Conservation (phyloP, 192 early-diverging fungal genomes). For the Rhizoclosmatium globosum region DNA sequence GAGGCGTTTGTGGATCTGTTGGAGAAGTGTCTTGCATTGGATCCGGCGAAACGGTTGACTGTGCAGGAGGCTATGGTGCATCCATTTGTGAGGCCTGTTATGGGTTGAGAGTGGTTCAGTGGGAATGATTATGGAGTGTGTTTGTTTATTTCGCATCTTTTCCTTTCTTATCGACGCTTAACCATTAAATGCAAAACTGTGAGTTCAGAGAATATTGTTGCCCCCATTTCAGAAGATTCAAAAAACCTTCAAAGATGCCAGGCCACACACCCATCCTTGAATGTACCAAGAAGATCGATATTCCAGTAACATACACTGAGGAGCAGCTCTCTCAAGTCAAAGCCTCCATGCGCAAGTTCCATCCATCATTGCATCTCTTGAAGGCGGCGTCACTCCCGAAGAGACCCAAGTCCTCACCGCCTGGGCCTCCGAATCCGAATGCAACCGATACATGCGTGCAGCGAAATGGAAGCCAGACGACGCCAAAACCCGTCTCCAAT, state of each 20-base stretch:
- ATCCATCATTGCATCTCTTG: not conserved
- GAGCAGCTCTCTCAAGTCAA: not conserved
- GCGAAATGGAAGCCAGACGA: conserved; percentile 68
- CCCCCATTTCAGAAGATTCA: too few species aligned
- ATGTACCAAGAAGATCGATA: not conserved
- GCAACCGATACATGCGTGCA: conserved; percentile 68
- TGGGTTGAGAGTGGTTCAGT: too few species aligned
- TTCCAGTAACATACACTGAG: not conserved
- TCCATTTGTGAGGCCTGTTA: conserved; percentile 66
- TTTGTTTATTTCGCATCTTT: too few species aligned
- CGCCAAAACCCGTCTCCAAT: conserved; percentile 64
- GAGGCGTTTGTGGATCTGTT: conserved; percentile 83
- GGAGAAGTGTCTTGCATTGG: conserved; percentile 82
- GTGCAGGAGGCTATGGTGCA: conserved; percentile 87
- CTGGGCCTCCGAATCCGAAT: conserved; percentile 26
- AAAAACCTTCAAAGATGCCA: too few species aligned
- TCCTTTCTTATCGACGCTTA: too few species aligned
- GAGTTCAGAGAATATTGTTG: too few species aligned
- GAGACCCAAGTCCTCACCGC: not conserved
- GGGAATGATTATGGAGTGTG: too few species aligned
- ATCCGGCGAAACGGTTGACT: conserved; percentile 89
- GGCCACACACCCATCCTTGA: not conserved
- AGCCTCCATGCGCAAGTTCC: not conserved
- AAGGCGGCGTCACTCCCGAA: not conserved
- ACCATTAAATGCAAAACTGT: too few species aligned